phyloP scores from a whole-genome alignment of 257 asterid species.

The Catharanthus roseus region DNA sequence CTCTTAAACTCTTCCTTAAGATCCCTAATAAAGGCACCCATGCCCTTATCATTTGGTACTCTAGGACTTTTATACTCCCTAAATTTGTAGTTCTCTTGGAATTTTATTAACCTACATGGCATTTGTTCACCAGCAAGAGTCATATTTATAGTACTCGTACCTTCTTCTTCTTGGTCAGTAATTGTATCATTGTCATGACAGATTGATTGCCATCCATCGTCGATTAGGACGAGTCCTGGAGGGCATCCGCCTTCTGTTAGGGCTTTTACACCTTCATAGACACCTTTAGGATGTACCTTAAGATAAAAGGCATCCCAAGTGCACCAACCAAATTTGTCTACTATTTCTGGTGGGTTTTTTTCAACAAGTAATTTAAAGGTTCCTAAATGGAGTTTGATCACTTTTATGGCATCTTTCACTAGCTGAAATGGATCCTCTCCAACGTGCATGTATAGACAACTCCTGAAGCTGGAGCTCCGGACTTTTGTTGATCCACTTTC shows the following conservation, averaged over 20 bases:
- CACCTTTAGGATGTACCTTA: constrained; percentile 83
- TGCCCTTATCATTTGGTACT: constrained; percentile 51
- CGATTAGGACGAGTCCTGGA: constrained; percentile 82
- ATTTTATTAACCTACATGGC: constrained; percentile 84
- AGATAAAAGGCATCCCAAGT: constrained; percentile 98
- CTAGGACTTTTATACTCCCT: constrained; percentile 63
- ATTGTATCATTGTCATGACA: constrained; percentile 87
- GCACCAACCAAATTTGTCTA: constrained; percentile 97
- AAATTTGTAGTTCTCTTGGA: constrained; percentile 75
- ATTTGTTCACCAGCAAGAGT: constrained; percentile 94
- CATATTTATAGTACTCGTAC: constrained; percentile 66
- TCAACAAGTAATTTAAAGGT: constrained; percentile 70
- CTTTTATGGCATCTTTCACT: constrained; percentile 74
- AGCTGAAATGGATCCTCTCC: constrained; percentile 62
- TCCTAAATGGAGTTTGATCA: constrained; percentile 69
- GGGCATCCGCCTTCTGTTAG: constrained; percentile 93
- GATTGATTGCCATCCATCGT: constrained; percentile 95
- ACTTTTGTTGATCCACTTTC: constrained; percentile 82
- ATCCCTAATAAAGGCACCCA: constrained; percentile 77
- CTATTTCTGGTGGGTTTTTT: constrained; percentile 82
- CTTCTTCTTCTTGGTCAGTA: too few relatives aligned
- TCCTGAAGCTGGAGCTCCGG: constrained; percentile 36
- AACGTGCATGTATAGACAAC: constrained; percentile 67
- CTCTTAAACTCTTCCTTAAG: constrained; percentile 49
- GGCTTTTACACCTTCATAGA: constrained; percentile 69